Evolutionary conservation across 108 stramenopile species (phyloP).

Genomic region (Cyclotella kingstonii): DNA sequence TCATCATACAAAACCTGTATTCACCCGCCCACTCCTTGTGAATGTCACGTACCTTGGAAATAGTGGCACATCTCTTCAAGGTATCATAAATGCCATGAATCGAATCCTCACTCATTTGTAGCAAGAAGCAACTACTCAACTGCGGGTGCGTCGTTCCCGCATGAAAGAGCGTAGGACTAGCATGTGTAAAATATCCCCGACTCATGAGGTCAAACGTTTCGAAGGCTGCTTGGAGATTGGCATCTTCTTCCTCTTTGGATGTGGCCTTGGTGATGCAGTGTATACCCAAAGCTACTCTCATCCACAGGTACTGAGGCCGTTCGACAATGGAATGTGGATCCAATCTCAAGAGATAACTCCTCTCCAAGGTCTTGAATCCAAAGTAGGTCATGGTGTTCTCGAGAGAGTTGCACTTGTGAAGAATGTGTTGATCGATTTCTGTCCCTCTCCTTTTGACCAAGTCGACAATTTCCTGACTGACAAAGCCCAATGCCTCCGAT

Average conservation of each 20-base stretch:
- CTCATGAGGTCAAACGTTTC: constrained; percentile 96
- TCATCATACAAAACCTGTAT: background rate
- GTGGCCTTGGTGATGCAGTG: constrained; percentile 59
- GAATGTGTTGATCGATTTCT: constrained; percentile 72
- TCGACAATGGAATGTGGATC: constrained; percentile 67
- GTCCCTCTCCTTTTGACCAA: constrained; percentile 54
- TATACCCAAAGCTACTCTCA: constrained; percentile 97
- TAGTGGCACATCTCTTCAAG: constrained; percentile 90
- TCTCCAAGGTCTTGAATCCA: constrained; percentile 96
- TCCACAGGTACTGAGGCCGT: constrained; percentile 95
- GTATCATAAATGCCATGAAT: constrained; percentile 98
- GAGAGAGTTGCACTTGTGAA: constrained; percentile 82
- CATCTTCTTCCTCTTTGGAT: constrained; percentile 46
- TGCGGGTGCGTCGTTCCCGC: constrained; percentile 96
- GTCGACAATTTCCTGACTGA: constrained; percentile 73
- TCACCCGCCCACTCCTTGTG: background rate
- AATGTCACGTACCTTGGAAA: constrained; percentile 66
- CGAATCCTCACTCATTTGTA: constrained; percentile 96
- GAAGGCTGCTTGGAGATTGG: constrained; percentile 79
- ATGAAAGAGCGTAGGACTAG: constrained; percentile 96
- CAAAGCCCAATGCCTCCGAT: constrained; percentile 65
- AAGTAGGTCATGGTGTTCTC: constrained; percentile 94
- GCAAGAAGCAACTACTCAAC: constrained; percentile 91
- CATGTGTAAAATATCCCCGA: constrained; percentile 93
- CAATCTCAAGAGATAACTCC: constrained; percentile 74